A percentile compares a stretch with the other conserved stretches of the same genome.
These are phyloP conservation scores for Gentiana macrophylla DNA, from an alignment of 257 asterid genomes.

Conservation along the genomic window DNA sequence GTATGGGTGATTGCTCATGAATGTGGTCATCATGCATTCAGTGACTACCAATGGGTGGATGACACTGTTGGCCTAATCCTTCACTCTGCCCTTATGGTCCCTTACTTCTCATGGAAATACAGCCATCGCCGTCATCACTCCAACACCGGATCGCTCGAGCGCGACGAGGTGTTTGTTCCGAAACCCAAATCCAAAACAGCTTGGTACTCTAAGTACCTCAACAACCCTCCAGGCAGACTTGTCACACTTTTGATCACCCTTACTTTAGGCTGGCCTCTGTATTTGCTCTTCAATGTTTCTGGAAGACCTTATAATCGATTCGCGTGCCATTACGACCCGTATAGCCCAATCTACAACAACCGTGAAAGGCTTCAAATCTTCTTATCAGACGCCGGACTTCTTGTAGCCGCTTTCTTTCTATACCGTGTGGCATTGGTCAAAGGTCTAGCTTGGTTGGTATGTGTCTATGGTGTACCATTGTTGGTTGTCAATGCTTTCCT, in stretches of 20 bases:
- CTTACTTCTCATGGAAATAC: slow-evolving; percentile 67
- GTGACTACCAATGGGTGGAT: slow-evolving; percentile 61
- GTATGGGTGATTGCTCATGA: slow-evolving; percentile 67
- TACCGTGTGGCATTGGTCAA: slow-evolving; percentile 27
- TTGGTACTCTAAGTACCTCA: slow-evolving; percentile 49
- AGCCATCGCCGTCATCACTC: slow-evolving; percentile 76
- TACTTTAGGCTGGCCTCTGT: slow-evolving; percentile 65
- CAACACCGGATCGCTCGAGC: slow-evolving; percentile 66
- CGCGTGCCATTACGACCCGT: slow-evolving; percentile 53
- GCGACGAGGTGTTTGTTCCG: slow-evolving; percentile 66
- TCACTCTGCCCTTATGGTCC: slow-evolving; percentile 60
- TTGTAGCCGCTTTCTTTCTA: slow-evolving; percentile 27
- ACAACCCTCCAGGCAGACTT: slow-evolving; percentile 60
- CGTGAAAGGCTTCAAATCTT: slow-evolving; percentile 52
- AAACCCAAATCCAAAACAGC: slow-evolving; percentile 32
- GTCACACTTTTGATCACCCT: slow-evolving; percentile 30
- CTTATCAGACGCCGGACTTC: slow-evolving; percentile 46
- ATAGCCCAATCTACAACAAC: slow-evolving; percentile 59
- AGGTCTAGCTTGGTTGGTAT: slow-evolving; percentile 43
- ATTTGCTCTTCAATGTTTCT: slow-evolving; percentile 50
- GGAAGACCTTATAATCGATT: slow-evolving; percentile 55
- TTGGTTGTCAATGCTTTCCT: slow-evolving; percentile 50
- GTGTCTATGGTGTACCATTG: slow-evolving; percentile 14
- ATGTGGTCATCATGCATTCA: slow-evolving; percentile 72
- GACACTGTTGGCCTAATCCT: slow-evolving; percentile 60